Evolutionary conservation across 2,329 filamentous ascomycete species (phyloP), one percentile per base, ranked within the genome.

Genomic region (Trichophyton mentagrophytes): DNA sequence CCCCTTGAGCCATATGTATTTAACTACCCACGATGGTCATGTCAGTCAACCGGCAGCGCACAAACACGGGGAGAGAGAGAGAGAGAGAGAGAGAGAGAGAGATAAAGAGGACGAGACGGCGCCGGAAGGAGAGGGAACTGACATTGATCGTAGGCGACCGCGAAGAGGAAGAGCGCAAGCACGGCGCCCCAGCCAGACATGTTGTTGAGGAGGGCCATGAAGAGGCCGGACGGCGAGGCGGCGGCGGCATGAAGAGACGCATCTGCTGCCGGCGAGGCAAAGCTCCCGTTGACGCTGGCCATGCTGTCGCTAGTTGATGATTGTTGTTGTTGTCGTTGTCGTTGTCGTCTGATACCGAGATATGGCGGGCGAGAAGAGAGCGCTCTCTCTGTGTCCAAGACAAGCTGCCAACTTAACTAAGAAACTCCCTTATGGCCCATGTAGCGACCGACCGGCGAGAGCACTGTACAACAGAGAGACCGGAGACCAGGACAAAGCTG

Each of bases 81-180:
- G 9, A 17, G 17, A 17, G 17, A 17, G 17, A 38, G 9, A 38
- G 1, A 36, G 1, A 11, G 11, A 11, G 33, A 36, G 9, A 3
- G 8, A 36, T 1, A 13, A 2, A 36, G 3, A 36, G 33, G 33
- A 4, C 33, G 27, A 30, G 27, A 30, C 27, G 27, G 27, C 27
- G 27, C 11, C 33, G 30, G 38, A 40, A 30, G 1, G 25, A 13
- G 53, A 3, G 20, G 33, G 9, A 42, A 63, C 33, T 20, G 22
- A 96, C 92, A 79, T 78, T 97, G 92, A 75, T 97, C 92, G 74
- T 96, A 97, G 63, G 85, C 82, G 61, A 95, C 82, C 60, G 87
- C 83, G 7, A 87, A 69, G 38, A 87, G 78, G 61, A 96, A 72
- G 58, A 93, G 64, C 15, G 89, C 89, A 66, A 91, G 72, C 38